Evolutionary conservation across 345 rosid species (phyloP).

Genomic region (Rhodomyrtus tomentosa): DNA sequence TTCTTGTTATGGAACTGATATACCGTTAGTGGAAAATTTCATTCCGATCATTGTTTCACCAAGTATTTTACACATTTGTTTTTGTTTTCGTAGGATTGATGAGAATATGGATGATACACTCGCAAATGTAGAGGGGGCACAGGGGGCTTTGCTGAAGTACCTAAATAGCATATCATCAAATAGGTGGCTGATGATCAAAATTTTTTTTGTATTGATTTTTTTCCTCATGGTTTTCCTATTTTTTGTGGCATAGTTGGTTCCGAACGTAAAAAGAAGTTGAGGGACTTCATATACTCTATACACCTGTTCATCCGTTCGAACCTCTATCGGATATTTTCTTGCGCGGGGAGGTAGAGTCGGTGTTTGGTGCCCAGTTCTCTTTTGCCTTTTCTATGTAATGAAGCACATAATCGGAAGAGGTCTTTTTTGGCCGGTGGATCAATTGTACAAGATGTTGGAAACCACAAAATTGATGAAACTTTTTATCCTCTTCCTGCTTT

Average conservation of each 20-base stretch:
- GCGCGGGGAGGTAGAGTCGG: background rate
- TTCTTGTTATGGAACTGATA: background rate
- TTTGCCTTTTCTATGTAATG: background rate
- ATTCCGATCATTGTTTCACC: background rate
- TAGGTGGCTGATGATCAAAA: conserved; percentile 38
- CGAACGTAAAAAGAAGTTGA: background rate
- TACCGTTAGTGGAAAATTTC: background rate
- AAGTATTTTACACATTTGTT: background rate
- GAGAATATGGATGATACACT: conserved; percentile 37
- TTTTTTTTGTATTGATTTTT: conserved; percentile 29
- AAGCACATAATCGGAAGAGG: background rate
- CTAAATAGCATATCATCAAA: conserved; percentile 33
- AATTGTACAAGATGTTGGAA: background rate
- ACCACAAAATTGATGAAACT: background rate
- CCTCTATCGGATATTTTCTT: background rate
- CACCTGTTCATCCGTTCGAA: background rate
- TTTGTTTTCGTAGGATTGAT: conserved; percentile 23
- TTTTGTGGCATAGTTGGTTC: conserved; percentile 26
- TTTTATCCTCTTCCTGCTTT: background rate
- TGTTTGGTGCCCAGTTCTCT: background rate
- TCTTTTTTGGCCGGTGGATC: background rate
- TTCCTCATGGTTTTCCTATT: conserved; percentile 40
- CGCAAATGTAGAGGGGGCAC: conserved; percentile 36
- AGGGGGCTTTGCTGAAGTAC: conserved; percentile 33
- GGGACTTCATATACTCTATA: background rate